Percentiles rank a stretch among this genome's conserved stretches.
phyloP scores from a whole-genome alignment of 2,329 filamentous ascomycete genomes.

The Colletotrichum cereale region DNA sequence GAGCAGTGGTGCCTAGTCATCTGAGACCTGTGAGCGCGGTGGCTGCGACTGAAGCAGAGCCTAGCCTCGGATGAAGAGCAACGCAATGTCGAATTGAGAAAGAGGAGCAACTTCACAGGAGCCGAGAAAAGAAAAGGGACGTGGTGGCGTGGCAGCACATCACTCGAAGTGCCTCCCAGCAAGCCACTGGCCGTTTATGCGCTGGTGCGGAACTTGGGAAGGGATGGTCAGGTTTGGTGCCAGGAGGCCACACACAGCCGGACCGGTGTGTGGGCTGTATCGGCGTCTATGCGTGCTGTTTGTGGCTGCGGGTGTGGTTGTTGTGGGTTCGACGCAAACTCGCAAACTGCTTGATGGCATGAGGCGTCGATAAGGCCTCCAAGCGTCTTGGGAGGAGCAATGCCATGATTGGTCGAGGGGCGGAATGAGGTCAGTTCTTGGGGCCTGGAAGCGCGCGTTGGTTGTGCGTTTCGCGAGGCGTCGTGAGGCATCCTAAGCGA shows the following conservation, averaged over 20 bases:
- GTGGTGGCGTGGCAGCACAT: conserved; percentile 4
- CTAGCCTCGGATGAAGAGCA: conserved; percentile 15
- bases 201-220: not conserved
- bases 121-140: conserved; percentile 6
- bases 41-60: conserved; percentile 9
- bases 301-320: conserved; percentile 6
- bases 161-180: not conserved
- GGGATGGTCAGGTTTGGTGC: not conserved
- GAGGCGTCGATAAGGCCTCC: conserved; percentile 20
- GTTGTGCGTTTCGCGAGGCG: conserved; percentile 16
- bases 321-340: not conserved
- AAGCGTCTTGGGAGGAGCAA: not conserved
- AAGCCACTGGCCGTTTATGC: conserved; percentile 1
- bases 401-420: conserved; percentile 14
- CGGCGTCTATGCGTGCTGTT: conserved; percentile 1
- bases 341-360: not conserved
- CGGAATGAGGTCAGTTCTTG: conserved; percentile 19
- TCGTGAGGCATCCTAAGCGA: conserved; percentile 23
- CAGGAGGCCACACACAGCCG: not conserved
- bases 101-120: conserved; percentile 3
- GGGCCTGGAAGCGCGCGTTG: not conserved
- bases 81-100: conserved; percentile 6
- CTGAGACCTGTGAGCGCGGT: conserved; percentile 6
- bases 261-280: not conserved
- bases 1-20: conserved; percentile 20